Base-by-base conservation (phyloP, 305 asterid species). In the Ilex paraguariensis region DNA sequence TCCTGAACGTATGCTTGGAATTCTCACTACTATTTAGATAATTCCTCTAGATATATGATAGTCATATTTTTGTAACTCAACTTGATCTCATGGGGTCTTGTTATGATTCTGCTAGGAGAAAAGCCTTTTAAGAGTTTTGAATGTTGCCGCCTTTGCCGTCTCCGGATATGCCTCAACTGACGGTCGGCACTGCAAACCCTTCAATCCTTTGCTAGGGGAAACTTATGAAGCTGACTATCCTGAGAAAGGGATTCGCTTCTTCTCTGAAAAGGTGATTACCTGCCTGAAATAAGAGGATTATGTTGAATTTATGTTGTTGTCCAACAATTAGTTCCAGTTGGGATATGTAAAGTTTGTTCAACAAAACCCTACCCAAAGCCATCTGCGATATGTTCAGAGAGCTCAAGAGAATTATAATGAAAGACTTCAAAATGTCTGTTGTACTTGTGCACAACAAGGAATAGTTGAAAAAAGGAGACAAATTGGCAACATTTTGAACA, bases 101-200 rank as follows among this genome's bases (percentile, higher is more conserved):
- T 70, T 69, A 28, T 73, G 28, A 42, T 70, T 49, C 39, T 51
- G 66, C 62, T 77, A 92, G 98, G 98, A 97, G 44, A 84, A 92
- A 75, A 83, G 85, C 70, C 95, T 89, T 56, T 70, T 75, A 75
- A 85, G 98, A 76, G 79, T 89, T 70, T 73, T 89, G 73, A 69
- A 85, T 57, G 96, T 92, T 73, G 98, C 98, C 68, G 91, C 97
- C 69, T 92, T 92, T 68, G 96, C 98, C 60, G 95, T 87, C 50
- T 92, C 98, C 59, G 98, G 97, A 63, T 91, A 91, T 81, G 96
- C 98, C 74, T 91, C 98, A 31, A 73, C 96, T n/a, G 97, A 89
- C 80, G 95, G 97, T 59, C 85, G 98, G 54, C 81, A 77, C 55
- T 89, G 97, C 69, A 92, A 92, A 77, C 98, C 98, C 53, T 92